Base-by-base conservation (phyloP, 177 flowering plant genomes). In the Vitis hybrid region DNA sequence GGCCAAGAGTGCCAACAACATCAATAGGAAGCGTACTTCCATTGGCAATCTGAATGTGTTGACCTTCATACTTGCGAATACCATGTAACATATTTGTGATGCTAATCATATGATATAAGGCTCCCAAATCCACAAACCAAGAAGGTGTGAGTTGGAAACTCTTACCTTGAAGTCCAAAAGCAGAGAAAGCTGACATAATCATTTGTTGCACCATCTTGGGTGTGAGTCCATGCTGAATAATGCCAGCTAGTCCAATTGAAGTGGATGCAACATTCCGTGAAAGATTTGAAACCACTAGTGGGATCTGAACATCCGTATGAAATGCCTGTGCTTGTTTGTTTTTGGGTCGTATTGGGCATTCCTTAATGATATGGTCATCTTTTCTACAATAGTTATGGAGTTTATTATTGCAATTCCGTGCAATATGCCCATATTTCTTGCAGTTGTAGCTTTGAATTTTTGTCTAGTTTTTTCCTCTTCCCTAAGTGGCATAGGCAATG, bases 351-450 rank as follows among this genome's bases (percentile, higher is more conserved):
- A 17, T 72, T 5, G 30, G 59, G 59, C 58, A 72, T 45, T 49
- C 60, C 10, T 49, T 50, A 19, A 72, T 72, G 17, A 67, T 66
- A 40, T 60, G 70, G 2, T 54, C 75, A 2, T 17, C 5, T 14
- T 66, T 18, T 21, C 65, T 70, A 51, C 62, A 70, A 14, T 70
- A 70, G 55, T 70, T 70, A 45, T 66, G 70, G 9, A 59, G 63
- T 66, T 70, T 70, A 11, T 65, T 59, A 7, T 6, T 2, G 23
- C 23, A 21, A 21, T 21, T 21, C 23, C 23, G 2, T 21, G 23
- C 23, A 21, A 21, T 21, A 21, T 75, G 70, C n/a, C 70, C 19
- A 66, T 40, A 65, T 18, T 52, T 50, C 10, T 70, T 65, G 10
- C 62, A 70, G 40, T 17, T 32, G 15, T 3, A 75, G 52, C 78